Evolutionary conservation across 108 stramenopile genomes (phyloP), one percentile per base, ranked within the genome.

Genomic region (Cyclostephanos tholiformis): DNA sequence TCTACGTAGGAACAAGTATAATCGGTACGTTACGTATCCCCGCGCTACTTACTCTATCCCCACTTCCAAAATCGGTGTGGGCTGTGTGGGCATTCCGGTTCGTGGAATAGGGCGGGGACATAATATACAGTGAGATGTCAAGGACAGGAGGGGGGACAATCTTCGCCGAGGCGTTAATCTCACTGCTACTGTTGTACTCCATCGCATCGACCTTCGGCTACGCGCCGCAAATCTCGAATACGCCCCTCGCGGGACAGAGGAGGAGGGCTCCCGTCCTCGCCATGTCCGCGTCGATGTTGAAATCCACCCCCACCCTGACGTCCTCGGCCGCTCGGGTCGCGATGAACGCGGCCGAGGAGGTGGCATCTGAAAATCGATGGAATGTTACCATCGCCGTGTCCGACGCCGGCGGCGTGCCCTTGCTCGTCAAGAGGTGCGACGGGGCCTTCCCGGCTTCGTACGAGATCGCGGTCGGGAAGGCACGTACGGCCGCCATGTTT

Each of bases 381-480:
- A 74, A 80, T 22, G 82, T 83, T 8, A 83, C 78, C 8, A 83
- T 83, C 48, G 67, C 68, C 14, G 71, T 83, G 41, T 53, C 65
- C 26, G 82, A 83, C 63, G 63, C 74, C 35, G 77, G 80, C 29
- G 84, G 82, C 9, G 51, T 69, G 13, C 84, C 84, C 2, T 14
- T 85, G 0, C 62, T 69, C 10, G 76, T 81, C 0, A 79, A 72
- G 17, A 41, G 84, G 26, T 77, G 36, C 19, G 68, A 75, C 63
- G 75, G 60, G 10, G 77, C 84, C 5, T 82, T 82, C 51, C 67
- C 84, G 11, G 84, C 84, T 0, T 82, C 81, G 1, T 72, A 63
- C 26, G 66, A 81, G 25, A 51, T 85, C 19, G 84, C 84, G 1
- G 72, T 75, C 13, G 84, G 77, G 38, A 85, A 85, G 75, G 84